These are phyloP conservation scores for Anaeramoeba flamelloides DNA, from an alignment of 78 protist species.

Conservation along the genomic window DNA sequence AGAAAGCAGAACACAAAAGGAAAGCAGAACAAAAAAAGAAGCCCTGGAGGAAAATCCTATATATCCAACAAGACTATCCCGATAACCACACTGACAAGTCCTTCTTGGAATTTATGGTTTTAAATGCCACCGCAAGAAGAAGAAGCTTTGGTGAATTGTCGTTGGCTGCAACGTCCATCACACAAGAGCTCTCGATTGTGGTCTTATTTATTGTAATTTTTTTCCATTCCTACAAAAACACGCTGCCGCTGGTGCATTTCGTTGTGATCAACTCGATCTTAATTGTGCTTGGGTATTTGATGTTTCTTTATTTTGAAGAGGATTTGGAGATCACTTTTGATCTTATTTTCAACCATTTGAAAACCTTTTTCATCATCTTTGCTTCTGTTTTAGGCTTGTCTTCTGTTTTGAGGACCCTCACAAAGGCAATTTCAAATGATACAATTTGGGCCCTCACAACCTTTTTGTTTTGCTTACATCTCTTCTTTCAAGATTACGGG, in stretches of 20 bases:
- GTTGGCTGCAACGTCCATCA: neutral
- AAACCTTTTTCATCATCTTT: neutral
- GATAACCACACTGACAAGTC: neutral
- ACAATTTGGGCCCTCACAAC: slow-evolving; percentile 45
- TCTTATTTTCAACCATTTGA: neutral
- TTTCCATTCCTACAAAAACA: neutral
- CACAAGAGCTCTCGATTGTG: neutral
- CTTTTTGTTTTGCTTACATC: slow-evolving; percentile 30
- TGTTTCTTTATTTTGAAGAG: neutral
- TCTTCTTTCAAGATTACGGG: slow-evolving; percentile 42
- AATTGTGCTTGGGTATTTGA: neutral
- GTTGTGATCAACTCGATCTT: neutral
- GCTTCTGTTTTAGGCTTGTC: slow-evolving; percentile 27
- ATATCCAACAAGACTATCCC: neutral
- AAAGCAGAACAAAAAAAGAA: neutral
- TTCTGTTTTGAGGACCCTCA: slow-evolving; percentile 42
- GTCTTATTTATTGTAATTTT: neutral
- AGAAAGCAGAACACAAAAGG: no score
- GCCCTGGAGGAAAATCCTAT: slow-evolving; percentile 3
- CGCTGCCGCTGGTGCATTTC: neutral
- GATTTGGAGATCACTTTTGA: neutral
- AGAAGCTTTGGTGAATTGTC: neutral
- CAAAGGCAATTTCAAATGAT: slow-evolving; percentile 37
- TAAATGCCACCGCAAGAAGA: neutral
- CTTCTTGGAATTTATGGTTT: neutral